A percentile compares a stretch with the other conserved stretches of the same genome.
Evolutionary conservation across 2,329 filamentous ascomycete species (phyloP).

Genomic region (Leptographium radiaticola): DNA sequence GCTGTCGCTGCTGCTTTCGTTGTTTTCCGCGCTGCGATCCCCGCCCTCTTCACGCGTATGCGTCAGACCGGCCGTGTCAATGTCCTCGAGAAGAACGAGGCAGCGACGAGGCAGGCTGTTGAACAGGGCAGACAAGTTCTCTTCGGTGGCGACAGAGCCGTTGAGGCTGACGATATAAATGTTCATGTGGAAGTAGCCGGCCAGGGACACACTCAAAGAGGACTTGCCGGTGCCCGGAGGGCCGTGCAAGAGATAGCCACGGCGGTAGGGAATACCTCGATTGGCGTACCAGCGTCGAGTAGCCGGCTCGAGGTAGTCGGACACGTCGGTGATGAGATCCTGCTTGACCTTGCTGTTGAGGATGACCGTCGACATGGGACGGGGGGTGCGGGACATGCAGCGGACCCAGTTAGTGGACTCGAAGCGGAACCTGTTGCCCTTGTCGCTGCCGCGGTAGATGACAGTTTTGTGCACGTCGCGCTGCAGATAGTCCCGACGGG

Average conservation of each 20-base stretch:
- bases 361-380: conserved; percentile 53
- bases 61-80: conserved; percentile 59
- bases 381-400: conserved; percentile 45
- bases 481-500: conserved; percentile 39
- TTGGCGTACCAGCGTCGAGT: conserved; percentile 71
- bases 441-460: conserved; percentile 46
- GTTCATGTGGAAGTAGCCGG: conserved; percentile 55
- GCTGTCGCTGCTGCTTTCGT: conserved; percentile 7
- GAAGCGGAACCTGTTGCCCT: conserved; percentile 16
- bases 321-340: conserved; percentile 45
- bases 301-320: conserved; percentile 48
- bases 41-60: conserved; percentile 35
- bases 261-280: conserved; percentile 71
- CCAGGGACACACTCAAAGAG: conserved; percentile 55
- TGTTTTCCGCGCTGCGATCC: conserved; percentile 5
- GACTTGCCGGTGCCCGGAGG: conserved; percentile 73
- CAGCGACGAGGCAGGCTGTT: conserved; percentile 54
- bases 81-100: conserved; percentile 63
- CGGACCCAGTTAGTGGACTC: conserved; percentile 43
- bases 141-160: conserved; percentile 49
- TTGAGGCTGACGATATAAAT: conserved; percentile 62
- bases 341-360: conserved; percentile 47
- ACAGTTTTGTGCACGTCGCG: conserved; percentile 49
- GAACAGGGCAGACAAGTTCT: conserved; percentile 51
- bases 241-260: conserved; percentile 71